Conservation (phyloP, 805 yeast species). For the Schizosaccharomyces cryophilus region DNA sequence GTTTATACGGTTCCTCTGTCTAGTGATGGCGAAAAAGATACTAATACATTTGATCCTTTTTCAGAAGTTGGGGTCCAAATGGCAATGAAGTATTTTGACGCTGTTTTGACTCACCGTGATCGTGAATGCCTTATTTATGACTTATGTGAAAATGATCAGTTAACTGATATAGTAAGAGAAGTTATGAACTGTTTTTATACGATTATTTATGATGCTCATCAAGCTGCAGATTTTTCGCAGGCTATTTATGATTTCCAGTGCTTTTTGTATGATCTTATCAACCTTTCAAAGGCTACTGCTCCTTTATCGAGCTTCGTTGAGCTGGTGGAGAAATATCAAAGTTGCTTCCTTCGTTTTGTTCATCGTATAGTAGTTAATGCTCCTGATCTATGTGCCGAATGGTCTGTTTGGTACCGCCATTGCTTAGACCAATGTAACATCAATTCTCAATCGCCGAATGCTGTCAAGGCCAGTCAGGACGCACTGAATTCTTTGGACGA, state of each 20-base stretch:
- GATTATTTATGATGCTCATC: neutral
- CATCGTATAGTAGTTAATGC: neutral
- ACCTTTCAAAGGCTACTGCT: neutral
- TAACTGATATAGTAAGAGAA: neutral
- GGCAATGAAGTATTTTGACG: neutral
- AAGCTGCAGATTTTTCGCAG: neutral
- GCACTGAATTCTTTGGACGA: neutral
- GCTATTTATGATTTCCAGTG: neutral
- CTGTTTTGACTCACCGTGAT: neutral
- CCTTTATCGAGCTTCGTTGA: neutral
- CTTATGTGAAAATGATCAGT: neutral
- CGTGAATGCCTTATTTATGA: neutral
- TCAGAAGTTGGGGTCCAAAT: neutral
- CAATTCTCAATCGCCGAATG: neutral
- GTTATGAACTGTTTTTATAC: neutral
- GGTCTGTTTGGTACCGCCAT: constrained; percentile 1
- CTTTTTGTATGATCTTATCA: neutral
- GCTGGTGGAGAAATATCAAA: neutral
- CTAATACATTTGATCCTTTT: neutral
- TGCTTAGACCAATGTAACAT: neutral
- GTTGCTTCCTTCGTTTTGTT: neutral
- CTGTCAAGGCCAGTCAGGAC: neutral
- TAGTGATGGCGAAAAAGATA: neutral
- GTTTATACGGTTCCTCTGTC: neutral
- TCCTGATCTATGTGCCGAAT: neutral